Evolutionary conservation across 257 asterid species (phyloP).

Genomic region (Scutellaria minor): DNA sequence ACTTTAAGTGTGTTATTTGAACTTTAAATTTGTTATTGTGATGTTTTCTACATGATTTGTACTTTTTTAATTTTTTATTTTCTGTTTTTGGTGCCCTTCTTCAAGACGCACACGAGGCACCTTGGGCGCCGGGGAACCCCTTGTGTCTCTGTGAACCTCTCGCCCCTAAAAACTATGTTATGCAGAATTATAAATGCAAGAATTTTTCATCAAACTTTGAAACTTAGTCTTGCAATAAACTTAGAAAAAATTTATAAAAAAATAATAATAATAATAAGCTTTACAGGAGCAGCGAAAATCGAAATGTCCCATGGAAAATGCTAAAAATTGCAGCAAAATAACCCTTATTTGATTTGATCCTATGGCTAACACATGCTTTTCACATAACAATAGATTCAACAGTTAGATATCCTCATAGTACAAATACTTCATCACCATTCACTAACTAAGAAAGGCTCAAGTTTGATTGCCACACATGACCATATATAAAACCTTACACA

Average conservation of each 20-base stretch:
- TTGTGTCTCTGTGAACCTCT: too few relatives aligned
- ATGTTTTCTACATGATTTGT: too few relatives aligned
- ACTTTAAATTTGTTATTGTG: too few relatives aligned
- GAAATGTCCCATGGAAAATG: not conserved
- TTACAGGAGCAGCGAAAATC: not conserved
- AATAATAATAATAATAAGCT: not conserved
- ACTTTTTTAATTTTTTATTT: too few relatives aligned
- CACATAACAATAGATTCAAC: constrained; percentile 9
- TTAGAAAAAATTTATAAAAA: not conserved
- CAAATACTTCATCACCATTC: constrained; percentile 1
- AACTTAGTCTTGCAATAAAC: constrained; percentile 17
- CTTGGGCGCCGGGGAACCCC: too few relatives aligned
- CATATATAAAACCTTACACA: constrained; percentile 9
- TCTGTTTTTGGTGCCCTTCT: too few relatives aligned
- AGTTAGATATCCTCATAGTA: constrained; percentile 7
- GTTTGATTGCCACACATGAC: constrained; percentile 19
- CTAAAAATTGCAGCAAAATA: not conserved
- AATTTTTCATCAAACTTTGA: constrained; percentile 14
- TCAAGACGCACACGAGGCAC: too few relatives aligned
- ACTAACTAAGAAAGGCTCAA: constrained; percentile 8
- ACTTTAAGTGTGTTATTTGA: too few relatives aligned
- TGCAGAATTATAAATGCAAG: not conserved
- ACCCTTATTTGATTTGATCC: constrained; percentile 24
- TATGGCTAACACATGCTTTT: not conserved
- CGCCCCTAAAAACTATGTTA: too few relatives aligned